Evolutionary conservation across 805 yeast species (phyloP), one percentile per base, ranked within the genome.

Genomic region (Blastobotrys mokoenaii): DNA sequence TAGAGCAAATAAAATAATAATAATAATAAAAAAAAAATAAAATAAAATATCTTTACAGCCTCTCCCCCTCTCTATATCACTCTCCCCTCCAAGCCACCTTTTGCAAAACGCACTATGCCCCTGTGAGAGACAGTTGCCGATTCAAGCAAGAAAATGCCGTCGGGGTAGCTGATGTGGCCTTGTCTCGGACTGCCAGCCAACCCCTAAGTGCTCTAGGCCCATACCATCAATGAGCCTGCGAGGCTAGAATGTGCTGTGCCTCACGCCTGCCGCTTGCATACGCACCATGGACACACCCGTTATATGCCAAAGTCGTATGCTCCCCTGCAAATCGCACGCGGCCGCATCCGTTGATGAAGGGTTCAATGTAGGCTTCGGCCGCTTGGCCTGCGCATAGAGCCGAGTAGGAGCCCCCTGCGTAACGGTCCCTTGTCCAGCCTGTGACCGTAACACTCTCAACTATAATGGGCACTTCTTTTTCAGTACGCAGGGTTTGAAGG

Each of bases 281-380:
- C 0, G 96, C 96, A 0, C 95, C 96, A 59, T 88, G 94, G 3
- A 83, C 93, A 54, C 95, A 88, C 0, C 96, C 96, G 12, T 87
- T 83, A 6, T 95, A 96, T 52, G 86, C 95, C 53, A 77, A 65
- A 17, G 79, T 77, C 0, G 96, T 83, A 60, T 88, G 96, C 58
- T 88, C 96, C 6, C 96, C 96, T 0, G 96, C 96, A 68, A 88
- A 88, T 4, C 30, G 18, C 14, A 36, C 29, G 3, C 39, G n/a
- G 9, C 30, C 39, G 12, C 9, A 17, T 20, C 39, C 39, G 8
- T 9, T 20, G 30, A 36, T 18, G 11, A 16, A 36, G 5, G 39
- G 39, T 14, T 38, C n/a, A 27, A 51, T 42, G 30, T 25, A 35
- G 12, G 44, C 48, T 15, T 46, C 43, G 31, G 29, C 44, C 22